A percentile compares a stretch with the other conserved stretches of the same genome.
phyloP scores from a whole-genome alignment of 129 eudicot species.

The Flaveria robusta region DNA sequence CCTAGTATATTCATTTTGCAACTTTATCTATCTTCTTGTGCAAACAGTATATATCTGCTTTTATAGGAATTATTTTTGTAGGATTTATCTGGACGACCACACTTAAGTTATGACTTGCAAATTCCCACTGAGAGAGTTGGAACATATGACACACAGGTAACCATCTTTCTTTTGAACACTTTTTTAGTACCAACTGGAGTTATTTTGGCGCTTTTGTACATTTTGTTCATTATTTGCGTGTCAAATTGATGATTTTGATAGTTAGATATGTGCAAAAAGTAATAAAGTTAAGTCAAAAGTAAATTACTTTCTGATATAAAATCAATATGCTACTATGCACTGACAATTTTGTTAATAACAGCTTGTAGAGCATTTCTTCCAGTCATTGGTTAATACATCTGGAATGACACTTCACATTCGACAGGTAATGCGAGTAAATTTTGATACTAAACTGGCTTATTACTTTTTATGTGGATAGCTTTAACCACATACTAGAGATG shows the following conservation, averaged over 20 bases:
- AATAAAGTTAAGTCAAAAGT: neutral
- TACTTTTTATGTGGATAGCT: neutral
- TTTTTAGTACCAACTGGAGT: neutral
- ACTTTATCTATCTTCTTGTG: constrained; percentile 13
- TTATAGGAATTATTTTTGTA: constrained; percentile 28
- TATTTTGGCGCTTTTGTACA: neutral
- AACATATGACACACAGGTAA: constrained; percentile 92
- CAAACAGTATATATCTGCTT: constrained; percentile 21
- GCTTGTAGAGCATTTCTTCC: constrained; percentile 98
- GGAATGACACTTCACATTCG: constrained; percentile 98
- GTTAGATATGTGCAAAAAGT: neutral
- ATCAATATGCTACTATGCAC: neutral
- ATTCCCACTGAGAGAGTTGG: constrained; percentile 96
- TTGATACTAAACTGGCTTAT: neutral
- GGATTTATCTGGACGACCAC: constrained; percentile 97
- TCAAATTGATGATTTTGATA: constrained; percentile 1
- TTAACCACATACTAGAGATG: neutral
- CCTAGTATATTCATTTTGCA: neutral
- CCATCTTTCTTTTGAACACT: constrained; percentile 12
- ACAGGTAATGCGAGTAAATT: constrained; percentile 54
- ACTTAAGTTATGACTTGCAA: constrained; percentile 70
- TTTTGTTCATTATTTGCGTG: neutral
- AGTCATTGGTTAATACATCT: constrained; percentile 96
- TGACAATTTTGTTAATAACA: constrained; percentile 28
- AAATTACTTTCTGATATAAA: neutral